Evolutionary conservation across 2,329 filamentous ascomycete genomes (phyloP), one percentile per base, ranked within the genome.

Genomic region (Elsinoe ampelina): DNA sequence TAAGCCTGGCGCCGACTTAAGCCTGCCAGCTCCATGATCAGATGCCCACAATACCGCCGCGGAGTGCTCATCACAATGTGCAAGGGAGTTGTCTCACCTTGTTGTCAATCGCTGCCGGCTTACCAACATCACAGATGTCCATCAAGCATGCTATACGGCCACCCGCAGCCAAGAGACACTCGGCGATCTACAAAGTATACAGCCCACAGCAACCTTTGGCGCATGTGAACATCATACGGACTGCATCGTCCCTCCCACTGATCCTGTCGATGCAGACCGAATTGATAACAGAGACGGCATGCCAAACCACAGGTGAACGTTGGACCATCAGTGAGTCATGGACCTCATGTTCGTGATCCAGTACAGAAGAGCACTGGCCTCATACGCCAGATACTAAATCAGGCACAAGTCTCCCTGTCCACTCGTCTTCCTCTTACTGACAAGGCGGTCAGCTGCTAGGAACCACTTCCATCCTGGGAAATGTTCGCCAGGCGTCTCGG

Each of bases 131-230:
- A n/a, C 5, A 39, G 34, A 26, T 52, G 48, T 52, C 48, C 15
- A 13, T 52, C 48, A n/a, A 52, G 30, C 48, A 52, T 52, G 35
- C 48, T 52, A 34, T 52, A 39, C 15, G 35, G 48, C 15, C 48
- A 7, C 3, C 48, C 34, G 38, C 48, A 52, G 11, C 48, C 19
- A 15, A 22, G n/a, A 8, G 32, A 52, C 7, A 39, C 48, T 13
- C 48, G 35, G 13, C 34, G 32, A 52, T 52, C 48, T 15, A 36
- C 32, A 26, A 52, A 52, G 34, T 52, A 39, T 10, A 36, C 48
- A 22, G 48, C 39, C 48, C 48, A 39, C 7, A 52, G 11, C 12
- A 52, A 15, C 5, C 32, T n/a, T 39, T 36, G 32, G 19, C 34
- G 48, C 48, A 52, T 52, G 15, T 52, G 48, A 15, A 26, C 10